Evolutionary conservation across 2,329 filamentous ascomycete genomes (phyloP), one percentile per base, ranked within the genome.

Genomic region (Exophiala phaeomuriformis): DNA sequence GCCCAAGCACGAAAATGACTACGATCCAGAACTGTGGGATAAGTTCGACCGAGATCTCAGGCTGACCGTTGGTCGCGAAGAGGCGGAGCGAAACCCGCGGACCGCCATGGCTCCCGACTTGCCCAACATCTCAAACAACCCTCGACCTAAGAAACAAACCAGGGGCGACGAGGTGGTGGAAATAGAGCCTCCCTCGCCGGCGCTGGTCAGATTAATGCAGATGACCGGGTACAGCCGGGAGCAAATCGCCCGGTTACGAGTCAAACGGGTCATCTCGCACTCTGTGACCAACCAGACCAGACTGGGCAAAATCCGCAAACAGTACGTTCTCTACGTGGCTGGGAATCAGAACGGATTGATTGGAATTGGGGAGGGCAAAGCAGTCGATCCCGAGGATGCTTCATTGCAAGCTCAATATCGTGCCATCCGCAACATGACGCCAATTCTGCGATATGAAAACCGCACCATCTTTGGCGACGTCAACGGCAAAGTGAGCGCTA

Each of bases 391-490:
- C 1, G 72, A 77, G 32, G 82, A 87, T 55, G 88, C 88, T 0
- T 69, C 72, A 37, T 73, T 78, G 59, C 89, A 94, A 73, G 86
- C 90, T 42, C 82, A 80, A 70, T 82, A 90, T 72, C 78, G 85
- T 60, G 91, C 93, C 28, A 87, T 97, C 63, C 79, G 86, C 66
- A 96, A 93, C 75, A 90, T 98, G 88, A 82, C 83, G 74, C 90
- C 93, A n/a, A 82, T 98, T 52, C 82, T 83, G 47, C 79, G 91
- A 53, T 98, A 97, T 68, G 93, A 98, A 76, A 79, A 89, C 64
- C 78, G 93, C 58, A 98, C 93, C 8, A 93, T 95, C 49, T 97
- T 80, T 72, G 93, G 93, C 53, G 82, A 90, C 59, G 80, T 95
- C 39, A 79, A 83, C 70, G 82, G 77, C 63, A 98, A 98, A 77